Evolutionary conservation across 225 moss, liverwort and hornwort genomes (phyloP), one percentile per base, ranked within the genome.

Genomic region (Sphagnum tenellum): DNA sequence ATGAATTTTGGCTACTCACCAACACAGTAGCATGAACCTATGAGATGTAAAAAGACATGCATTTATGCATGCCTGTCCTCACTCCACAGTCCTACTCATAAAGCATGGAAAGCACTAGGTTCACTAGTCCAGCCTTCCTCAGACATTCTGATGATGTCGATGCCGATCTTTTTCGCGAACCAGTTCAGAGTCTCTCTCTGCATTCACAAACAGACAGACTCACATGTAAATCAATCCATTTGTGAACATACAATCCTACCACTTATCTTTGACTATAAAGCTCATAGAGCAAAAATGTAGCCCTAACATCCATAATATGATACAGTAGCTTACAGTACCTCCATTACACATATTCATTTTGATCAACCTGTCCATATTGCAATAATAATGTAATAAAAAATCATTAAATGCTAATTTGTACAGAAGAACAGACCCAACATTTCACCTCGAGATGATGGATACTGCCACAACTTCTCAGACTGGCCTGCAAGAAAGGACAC

Each of bases 101-200:
- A 81, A 64, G 73, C 72, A 81, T 74, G 78, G 75, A 85, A 78
- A 64, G 79, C 57, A 74, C 80, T 67, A 76, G 71, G 63, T 66
- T 60, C 73, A 71, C 66, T 65, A 71, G 56, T 72, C 64, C 64
- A 71, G 50, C 67, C 75, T 76, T 71, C 58, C 70, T 92, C 80
- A 98, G 54, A 78, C 80, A 73, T 98, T 93, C 55, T 83, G 87
- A 59, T 90, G 90, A 73, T 88, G 82, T 7, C 81, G 82, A 74
- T 82, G 80, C 45, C 86, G 72, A 63, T 88, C 86, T 57, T 84
- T 88, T 46, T 88, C 91, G 59, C 88, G 74, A 46, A 74, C 69
- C 12, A 68, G 5, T 67, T 88, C 88, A 55, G 88, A 84, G 59
- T 88, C 88, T 50, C 86, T 81, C 5, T 91, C 88, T 91, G 90